Conservation (phyloP, 2,329 filamentous ascomycete species). For the Beauveria australis region DNA sequence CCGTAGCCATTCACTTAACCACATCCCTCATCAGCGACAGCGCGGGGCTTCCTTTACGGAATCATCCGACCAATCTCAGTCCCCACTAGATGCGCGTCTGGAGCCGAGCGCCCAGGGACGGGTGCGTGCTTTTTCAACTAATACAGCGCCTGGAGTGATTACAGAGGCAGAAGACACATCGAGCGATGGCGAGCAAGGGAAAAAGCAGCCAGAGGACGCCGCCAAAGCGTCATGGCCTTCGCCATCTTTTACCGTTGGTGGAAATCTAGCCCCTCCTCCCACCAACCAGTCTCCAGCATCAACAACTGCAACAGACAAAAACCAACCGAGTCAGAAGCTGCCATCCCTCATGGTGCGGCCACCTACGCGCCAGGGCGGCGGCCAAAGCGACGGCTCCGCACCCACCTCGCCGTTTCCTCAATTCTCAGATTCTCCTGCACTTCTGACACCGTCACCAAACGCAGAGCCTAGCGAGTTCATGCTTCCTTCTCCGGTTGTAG, state of each 20-base stretch:
- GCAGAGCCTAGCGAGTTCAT: constrained; percentile 45
- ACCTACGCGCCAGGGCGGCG: constrained; percentile 33
- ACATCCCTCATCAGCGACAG: constrained; percentile 18
- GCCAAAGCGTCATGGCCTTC: constrained; percentile 17
- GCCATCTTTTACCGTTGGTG: constrained; percentile 29
- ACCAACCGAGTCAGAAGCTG: constrained; percentile 1
- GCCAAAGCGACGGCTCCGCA: constrained; percentile 37
- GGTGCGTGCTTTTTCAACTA: constrained; percentile 3
- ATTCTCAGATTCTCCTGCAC: constrained; percentile 51
- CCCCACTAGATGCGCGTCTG: neutral
- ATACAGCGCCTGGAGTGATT: neutral
- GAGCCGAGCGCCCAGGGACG: constrained; percentile 9
- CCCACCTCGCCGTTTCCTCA: constrained; percentile 58
- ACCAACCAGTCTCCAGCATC: constrained; percentile 12
- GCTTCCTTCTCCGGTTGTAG: constrained; percentile 34
- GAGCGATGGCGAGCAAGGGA: neutral
- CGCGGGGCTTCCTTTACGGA: constrained; percentile 22
- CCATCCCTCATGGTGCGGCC: constrained; percentile 36
- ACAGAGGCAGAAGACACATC: neutral
- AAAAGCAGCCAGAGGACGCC: constrained; percentile 1
- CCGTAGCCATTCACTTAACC: constrained; percentile 42
- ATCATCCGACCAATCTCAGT: constrained; percentile 10
- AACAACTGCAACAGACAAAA: neutral
- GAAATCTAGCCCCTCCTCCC: constrained; percentile 35
- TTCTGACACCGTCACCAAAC: constrained; percentile 33